Base-by-base conservation (phyloP, 805 yeast species). In the Ogataea ganodermae region DNA sequence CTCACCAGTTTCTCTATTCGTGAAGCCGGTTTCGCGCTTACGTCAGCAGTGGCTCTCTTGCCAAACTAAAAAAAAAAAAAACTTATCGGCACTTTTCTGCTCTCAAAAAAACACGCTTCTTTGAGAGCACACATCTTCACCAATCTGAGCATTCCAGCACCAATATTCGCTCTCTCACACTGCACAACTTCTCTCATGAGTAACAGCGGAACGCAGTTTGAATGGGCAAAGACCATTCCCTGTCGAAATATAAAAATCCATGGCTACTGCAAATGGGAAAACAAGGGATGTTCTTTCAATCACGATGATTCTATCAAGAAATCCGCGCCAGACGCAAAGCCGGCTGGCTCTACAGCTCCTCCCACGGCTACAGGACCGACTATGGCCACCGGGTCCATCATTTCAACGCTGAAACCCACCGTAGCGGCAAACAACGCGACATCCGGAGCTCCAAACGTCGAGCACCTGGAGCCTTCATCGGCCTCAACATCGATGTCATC, bases 221-320 rank as follows among this genome's bases (percentile, higher is more conserved):
- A 79, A 36, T 69, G 79, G 62, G 90, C 91, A 6, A 84, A 79
- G 65, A 83, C 83, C 49, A 83, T 89, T 23, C 90, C 86, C 46
- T 89, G 96, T 68, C 78, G 90, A 63, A 89, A 89, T 59, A 83
- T 89, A 46, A 80, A 84, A 40, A 87, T 88, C 27, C 89, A 89
- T 70, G 97, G 96, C 3, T 88, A 78, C 59, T 89, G 97, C 72
- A 88, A 88, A 64, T 89, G 79, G 68, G 90, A 87, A 58, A 85
- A 86, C 56, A 89, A 88, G 59, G 96, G 96, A 9, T 89, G 96
- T 62, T 85, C 84, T 2, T 89, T 88, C 62, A 81, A 80, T 42
- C 96, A 88, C 63, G 85, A 78, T 49, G 67, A 62, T 32, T 72
- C 69, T 39, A 59, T 61, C 23, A 42, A 50, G 35, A 39, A 50